Percentiles rank a stretch among this genome's conserved stretches.
Conservation (phyloP, 257 asterid genomes). For the Solanum chiquidenum region DNA sequence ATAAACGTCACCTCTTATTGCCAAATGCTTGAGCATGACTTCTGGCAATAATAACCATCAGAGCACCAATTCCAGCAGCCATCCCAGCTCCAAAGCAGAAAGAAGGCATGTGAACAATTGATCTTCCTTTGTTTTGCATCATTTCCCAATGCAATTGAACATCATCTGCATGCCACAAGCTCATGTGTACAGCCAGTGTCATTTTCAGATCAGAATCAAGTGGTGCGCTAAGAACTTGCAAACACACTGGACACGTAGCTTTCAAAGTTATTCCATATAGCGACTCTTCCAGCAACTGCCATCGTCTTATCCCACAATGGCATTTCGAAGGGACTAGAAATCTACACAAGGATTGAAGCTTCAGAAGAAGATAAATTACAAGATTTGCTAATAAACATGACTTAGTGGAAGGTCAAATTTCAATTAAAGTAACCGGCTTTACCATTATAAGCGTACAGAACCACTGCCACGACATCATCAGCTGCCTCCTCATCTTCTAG, state of each 20-base stretch:
- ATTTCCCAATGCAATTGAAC: slow-evolving; percentile 71
- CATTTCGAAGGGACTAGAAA: slow-evolving; percentile 13
- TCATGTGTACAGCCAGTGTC: slow-evolving; percentile 71
- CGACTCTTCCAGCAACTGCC: slow-evolving; percentile 61
- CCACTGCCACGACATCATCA: slow-evolving; percentile 37
- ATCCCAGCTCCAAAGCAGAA: slow-evolving; percentile 49
- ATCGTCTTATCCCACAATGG: slow-evolving; percentile 57
- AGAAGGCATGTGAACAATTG: slow-evolving; percentile 48
- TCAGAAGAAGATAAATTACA: neutral
- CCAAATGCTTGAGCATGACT: slow-evolving; percentile 17
- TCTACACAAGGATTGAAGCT: slow-evolving; percentile 19
- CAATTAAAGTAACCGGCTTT: neutral
- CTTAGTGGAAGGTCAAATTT: neutral
- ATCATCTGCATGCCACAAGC: slow-evolving; percentile 84
- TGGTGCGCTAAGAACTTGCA: slow-evolving; percentile 18
- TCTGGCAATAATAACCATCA: slow-evolving; percentile 31
- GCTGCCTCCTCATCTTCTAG: slow-evolving; percentile 26
- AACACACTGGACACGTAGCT: slow-evolving; percentile 76
- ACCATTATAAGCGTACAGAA: slow-evolving; percentile 44
- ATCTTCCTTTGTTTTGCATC: slow-evolving; percentile 36
- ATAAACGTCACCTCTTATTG: slow-evolving; percentile 1
- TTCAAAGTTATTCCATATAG: slow-evolving; percentile 23
- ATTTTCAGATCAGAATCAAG: slow-evolving; percentile 37
- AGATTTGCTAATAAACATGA: neutral
- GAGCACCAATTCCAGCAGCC: slow-evolving; percentile 53